phyloP scores from a whole-genome alignment of 1,284 basidiomycete species.

The Cutaneotrichosporon cyanovorans region DNA sequence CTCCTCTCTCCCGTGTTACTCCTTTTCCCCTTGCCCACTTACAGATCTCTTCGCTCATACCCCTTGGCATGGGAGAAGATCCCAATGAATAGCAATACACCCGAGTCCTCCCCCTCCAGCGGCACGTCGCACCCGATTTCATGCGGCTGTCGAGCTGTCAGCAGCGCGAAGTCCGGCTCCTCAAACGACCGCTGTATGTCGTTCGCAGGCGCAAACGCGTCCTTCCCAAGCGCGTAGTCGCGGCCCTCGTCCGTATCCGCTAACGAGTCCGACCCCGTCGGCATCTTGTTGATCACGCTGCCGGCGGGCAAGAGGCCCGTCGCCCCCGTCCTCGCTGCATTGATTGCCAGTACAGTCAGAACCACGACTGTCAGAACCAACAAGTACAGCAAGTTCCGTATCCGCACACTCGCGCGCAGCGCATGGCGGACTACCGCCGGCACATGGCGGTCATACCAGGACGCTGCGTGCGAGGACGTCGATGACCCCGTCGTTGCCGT shows the following conservation, averaged over 20 bases:
- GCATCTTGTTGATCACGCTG: neutral
- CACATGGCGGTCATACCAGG: no score
- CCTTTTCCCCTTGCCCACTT: slow-evolving; percentile 16
- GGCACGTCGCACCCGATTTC: slow-evolving; percentile 45
- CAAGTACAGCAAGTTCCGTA: neutral
- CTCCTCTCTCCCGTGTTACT: no score
- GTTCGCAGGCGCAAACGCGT: no score
- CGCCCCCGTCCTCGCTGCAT: slow-evolving; percentile 14
- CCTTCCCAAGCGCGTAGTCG: no score
- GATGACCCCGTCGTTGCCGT: no score
- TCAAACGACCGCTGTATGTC: slow-evolving; percentile 32
- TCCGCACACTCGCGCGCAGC: neutral
- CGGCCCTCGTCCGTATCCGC: no score
- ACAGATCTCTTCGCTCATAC: slow-evolving; percentile 37
- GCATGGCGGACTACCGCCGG: no score
- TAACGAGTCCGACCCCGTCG: no score
- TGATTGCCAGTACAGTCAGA: slow-evolving; percentile 31
- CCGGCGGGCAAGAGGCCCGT: no score
- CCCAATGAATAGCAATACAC: slow-evolving; percentile 41
- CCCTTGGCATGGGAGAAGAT: slow-evolving; percentile 40
- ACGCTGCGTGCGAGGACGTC: no score
- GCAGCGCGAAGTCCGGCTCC: slow-evolving; percentile 44
- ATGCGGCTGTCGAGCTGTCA: slow-evolving; percentile 39
- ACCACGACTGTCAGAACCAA: no score
- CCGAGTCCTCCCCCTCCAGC: slow-evolving; percentile 26